Percentiles rank a stretch among this genome's conserved stretches.
Evolutionary conservation across 2,329 filamentous ascomycete species (phyloP).

Genomic region (Aspergillus nomiae): DNA sequence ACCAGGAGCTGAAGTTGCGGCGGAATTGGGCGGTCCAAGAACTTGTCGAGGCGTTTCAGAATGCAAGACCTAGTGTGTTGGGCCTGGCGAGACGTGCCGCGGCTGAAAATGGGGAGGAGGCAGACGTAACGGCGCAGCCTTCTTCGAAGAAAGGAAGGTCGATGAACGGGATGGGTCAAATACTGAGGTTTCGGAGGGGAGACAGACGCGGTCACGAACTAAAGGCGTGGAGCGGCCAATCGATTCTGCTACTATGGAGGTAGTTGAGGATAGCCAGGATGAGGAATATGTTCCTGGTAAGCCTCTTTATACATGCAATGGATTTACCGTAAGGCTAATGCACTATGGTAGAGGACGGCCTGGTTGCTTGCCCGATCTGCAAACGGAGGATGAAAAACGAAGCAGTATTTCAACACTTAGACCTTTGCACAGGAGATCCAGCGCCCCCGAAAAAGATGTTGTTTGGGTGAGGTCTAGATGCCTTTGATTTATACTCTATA

Average conservation of each 20-base stretch:
- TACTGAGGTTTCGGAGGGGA: constrained; percentile 28
- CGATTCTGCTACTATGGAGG: constrained; percentile 24
- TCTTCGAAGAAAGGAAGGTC: constrained; percentile 40
- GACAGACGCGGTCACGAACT: constrained; percentile 39
- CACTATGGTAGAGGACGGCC: constrained; percentile 63
- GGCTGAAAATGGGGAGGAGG: constrained; percentile 52
- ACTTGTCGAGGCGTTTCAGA: constrained; percentile 75
- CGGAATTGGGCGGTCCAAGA: constrained; percentile 86
- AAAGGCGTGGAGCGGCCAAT: constrained; percentile 19
- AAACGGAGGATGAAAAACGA: constrained; percentile 74
- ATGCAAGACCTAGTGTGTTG: constrained; percentile 64
- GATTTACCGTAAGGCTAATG: constrained; percentile 13
- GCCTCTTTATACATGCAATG: constrained; percentile 4
- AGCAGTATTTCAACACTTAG: constrained; percentile 78
- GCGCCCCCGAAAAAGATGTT: constrained; percentile 19
- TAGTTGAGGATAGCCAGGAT: constrained; percentile 45
- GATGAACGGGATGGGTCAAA: constrained; percentile 38
- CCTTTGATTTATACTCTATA: not conserved
- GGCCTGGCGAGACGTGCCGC: constrained; percentile 61
- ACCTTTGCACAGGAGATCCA: constrained; percentile 57
- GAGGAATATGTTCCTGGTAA: constrained; percentile 41
- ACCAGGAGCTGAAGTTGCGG: constrained; percentile 82
- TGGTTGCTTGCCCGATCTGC: constrained; percentile 85
- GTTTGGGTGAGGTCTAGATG: constrained; percentile 30
- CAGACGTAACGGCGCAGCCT: constrained; percentile 42